Conservation (phyloP, 805 yeast genomes). For the Candida easanensis region DNA sequence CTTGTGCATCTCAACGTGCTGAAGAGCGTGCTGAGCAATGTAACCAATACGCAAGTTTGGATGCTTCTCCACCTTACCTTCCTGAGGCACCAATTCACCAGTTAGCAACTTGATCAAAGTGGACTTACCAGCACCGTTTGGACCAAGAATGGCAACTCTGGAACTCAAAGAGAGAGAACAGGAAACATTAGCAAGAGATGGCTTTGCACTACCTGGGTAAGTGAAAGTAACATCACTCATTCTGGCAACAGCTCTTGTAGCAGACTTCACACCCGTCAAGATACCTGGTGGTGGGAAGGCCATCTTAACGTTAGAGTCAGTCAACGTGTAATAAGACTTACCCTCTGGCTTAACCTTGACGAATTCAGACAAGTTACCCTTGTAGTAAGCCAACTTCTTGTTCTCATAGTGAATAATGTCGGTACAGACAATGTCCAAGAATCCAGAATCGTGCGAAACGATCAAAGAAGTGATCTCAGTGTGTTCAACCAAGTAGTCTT, state of each 20-base stretch:
- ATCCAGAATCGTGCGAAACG: slow-evolving; percentile 97
- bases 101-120: slow-evolving; percentile 91
- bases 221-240: slow-evolving; percentile 81
- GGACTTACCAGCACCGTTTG: slow-evolving; percentile 99
- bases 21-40: slow-evolving; percentile 97
- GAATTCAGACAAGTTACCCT: slow-evolving; percentile 91
- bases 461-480: slow-evolving; percentile 89
- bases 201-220: slow-evolving; percentile 87
- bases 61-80: slow-evolving; percentile 93
- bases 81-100: slow-evolving; percentile 83
- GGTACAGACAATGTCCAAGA: slow-evolving; percentile 92
- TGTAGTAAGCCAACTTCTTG: slow-evolving; percentile 91
- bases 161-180: slow-evolving; percentile 94
- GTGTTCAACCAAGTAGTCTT: slow-evolving; percentile 80
- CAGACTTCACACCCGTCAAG: slow-evolving; percentile 94
- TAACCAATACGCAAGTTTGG: slow-evolving; percentile 97
- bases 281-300: slow-evolving; percentile 98
- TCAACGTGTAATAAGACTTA: slow-evolving; percentile 88
- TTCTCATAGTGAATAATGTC: slow-evolving; percentile 96
- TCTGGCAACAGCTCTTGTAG: slow-evolving; percentile 89
- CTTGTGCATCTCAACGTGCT: slow-evolving; percentile 95
- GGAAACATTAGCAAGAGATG: slow-evolving; percentile 74
- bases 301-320: slow-evolving; percentile 93
- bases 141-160: slow-evolving; percentile 94
- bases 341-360: slow-evolving; percentile 95